Percentiles rank a stretch among this genome's conserved stretches.
phyloP scores from a whole-genome alignment of 169 alveolate genomes.

The Hepatocystis sp. region DNA sequence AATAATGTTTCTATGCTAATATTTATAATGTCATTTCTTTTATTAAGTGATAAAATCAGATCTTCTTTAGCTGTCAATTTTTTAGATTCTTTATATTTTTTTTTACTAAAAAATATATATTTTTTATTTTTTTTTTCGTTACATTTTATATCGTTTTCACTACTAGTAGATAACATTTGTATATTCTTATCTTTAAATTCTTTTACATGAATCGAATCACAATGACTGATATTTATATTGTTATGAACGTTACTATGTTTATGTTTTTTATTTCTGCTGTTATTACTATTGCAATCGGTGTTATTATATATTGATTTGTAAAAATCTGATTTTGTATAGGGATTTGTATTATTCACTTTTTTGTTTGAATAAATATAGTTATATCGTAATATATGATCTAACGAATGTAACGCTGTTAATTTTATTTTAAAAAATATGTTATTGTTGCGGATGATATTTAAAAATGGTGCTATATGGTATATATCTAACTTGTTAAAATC shows the following conservation, averaged over 20 bases:
- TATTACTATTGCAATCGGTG: neutral
- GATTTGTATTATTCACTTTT: neutral
- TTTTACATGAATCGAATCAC: no score
- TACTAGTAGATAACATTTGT: neutral
- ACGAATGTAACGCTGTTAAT: constrained; percentile 53
- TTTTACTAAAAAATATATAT: constrained; percentile 52
- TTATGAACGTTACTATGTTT: no score
- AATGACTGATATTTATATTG: no score
- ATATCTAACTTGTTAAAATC: constrained; percentile 43
- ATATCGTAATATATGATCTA: constrained; percentile 66
- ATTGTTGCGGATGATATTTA: constrained; percentile 72
- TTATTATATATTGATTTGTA: constrained; percentile 15
- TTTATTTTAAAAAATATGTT: constrained; percentile 68
- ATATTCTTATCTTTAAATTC: no score
- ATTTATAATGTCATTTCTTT: constrained; percentile 71
- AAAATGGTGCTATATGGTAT: constrained; percentile 75
- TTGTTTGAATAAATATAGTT: constrained; percentile 40
- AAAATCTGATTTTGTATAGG: constrained; percentile 7
- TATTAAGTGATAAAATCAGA: constrained; percentile 23
- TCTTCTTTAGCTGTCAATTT: constrained; percentile 46
- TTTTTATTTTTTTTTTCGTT: constrained; percentile 70
- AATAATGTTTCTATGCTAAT: constrained; percentile 72
- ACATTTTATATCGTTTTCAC: constrained; percentile 4
- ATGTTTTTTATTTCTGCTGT: neutral
- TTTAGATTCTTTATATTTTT: constrained; percentile 30